Evolutionary conservation across 202 grass and related monocot genomes (phyloP), one percentile per base, ranked within the genome.

Genomic region (Panicum virgatum): DNA sequence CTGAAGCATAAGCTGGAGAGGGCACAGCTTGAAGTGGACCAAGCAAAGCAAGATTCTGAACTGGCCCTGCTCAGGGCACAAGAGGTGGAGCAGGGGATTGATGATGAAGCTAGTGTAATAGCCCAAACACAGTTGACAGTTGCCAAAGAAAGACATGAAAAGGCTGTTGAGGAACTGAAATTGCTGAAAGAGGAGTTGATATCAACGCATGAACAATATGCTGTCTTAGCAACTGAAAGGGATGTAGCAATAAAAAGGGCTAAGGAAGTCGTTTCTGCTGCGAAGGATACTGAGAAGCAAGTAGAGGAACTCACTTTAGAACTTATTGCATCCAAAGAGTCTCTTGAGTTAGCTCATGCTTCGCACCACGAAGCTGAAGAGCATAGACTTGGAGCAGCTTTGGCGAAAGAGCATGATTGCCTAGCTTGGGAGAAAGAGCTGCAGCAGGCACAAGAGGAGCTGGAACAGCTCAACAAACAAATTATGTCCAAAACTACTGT

Each of bases 41-140:
- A 93, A 75, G 91, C 92, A 71, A 91, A 91, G 78, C 92, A 98
- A 82, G 96, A 98, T 80, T 96, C 85, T 51, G 92, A 98, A 76
- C 82, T 98, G 48, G 96, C 89, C 38, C 80, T 89, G 45, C 78
- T 93, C 45, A 90, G 92, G 66, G 80, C 85, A 22, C 79, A 92
- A 73, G 92, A 96, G 82, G 89, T 96, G 69, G 86, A 93, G 64
- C 86, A 88, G 73, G 95, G 95, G n/a, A 91, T 93, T 83, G 83
- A 83, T 10, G 80, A 87, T 78, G 88, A 86, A 70, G 84, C 92
- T 30, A 98, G 95, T 62, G 76, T 98, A 59, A 83, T 88, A 68
- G 80, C 90, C 32, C 90, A 94, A 80, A 88, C 87, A 25, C 89
- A 94, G 81, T 62, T 91, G 38, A 79, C 87, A 75, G 77, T 96